Evolutionary conservation across 2,329 filamentous ascomycete genomes (phyloP), one percentile per base, ranked within the genome.

Genomic region (Monosporascus ibericus): DNA sequence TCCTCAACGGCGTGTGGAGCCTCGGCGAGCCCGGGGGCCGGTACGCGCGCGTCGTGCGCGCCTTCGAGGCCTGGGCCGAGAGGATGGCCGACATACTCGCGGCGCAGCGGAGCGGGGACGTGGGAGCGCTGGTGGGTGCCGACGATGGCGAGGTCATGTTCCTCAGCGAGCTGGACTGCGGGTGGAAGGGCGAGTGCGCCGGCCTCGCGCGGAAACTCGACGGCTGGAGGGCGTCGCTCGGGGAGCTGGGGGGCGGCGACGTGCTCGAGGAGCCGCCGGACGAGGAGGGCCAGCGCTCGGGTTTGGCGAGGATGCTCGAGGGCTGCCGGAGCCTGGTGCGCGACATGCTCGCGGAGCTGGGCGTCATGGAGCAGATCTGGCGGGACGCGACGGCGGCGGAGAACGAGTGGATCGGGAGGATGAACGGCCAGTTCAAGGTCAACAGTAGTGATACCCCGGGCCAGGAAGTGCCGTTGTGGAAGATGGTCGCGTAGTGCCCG

Each of bases 281-380:
- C 6, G 55, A 44, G 6, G 48, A 49, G 18, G 25, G 51, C 25
- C 51, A 40, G 22, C 53, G 42, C 44, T 64, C 65, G 5, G 63
- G 65, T 18, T 58, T 67, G 7, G 59, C 57, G 27, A 55, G 59
- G 6, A 60, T 63, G 24, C 56, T 68, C 18, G 44, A 30, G 20
- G 65, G 61, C 9, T 60, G 56, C 51, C 65, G 72, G 22, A 62
- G 60, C 17, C 65, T 87, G 44, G 74, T 86, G 14, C 63, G 70
- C 47, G 80, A 76, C 37, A 87, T 87, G 83, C 66, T 84, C 44
- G 72, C 70, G n/a, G 85, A 87, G 70, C 68, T 88, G 56, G 66
- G 67, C n/a, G 55, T 77, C 54, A 87, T 88, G 84, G 75, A 75
- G 51, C 74, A 77, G 60, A 79, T 88, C 52, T 82, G 86, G 68